phyloP scores from a whole-genome alignment of 345 rosid species.

The Gossypium anomalum region DNA sequence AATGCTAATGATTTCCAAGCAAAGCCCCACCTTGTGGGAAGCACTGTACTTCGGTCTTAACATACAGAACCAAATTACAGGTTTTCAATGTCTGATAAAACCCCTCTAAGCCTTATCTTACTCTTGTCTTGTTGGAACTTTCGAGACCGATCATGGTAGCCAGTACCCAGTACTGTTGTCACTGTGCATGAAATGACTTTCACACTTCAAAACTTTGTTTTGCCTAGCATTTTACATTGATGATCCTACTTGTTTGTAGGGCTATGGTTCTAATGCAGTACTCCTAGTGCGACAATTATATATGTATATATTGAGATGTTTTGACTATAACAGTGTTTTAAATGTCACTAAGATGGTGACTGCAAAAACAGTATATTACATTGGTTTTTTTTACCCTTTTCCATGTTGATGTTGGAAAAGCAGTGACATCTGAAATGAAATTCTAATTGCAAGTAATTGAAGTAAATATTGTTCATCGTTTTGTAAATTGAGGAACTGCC shows the following conservation, averaged over 20 bases:
- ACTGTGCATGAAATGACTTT: background rate
- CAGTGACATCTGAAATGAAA: background rate
- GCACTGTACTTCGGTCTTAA: conserved; percentile 7
- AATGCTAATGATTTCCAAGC: background rate
- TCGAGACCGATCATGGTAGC: background rate
- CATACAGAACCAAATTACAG: background rate
- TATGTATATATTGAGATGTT: background rate
- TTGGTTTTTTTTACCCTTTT: background rate
- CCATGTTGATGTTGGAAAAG: background rate
- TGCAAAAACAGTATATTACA: background rate
- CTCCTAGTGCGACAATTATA: background rate
- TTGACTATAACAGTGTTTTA: background rate
- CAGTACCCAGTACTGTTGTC: background rate
- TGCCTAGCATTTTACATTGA: background rate
- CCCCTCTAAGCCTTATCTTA: background rate
- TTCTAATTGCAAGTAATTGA: conserved; percentile 1
- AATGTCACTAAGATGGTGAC: background rate
- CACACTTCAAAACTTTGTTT: background rate
- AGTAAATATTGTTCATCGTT: background rate
- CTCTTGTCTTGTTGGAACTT: background rate
- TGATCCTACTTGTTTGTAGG: background rate
- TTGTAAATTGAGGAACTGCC: conserved; percentile 16
- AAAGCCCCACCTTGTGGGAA: conserved; percentile 4
- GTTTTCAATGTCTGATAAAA: background rate
- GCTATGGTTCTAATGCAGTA: background rate